Base-by-base conservation (phyloP, 2,329 filamentous ascomycete species). In the Proliferodiscus dingleyae region DNA sequence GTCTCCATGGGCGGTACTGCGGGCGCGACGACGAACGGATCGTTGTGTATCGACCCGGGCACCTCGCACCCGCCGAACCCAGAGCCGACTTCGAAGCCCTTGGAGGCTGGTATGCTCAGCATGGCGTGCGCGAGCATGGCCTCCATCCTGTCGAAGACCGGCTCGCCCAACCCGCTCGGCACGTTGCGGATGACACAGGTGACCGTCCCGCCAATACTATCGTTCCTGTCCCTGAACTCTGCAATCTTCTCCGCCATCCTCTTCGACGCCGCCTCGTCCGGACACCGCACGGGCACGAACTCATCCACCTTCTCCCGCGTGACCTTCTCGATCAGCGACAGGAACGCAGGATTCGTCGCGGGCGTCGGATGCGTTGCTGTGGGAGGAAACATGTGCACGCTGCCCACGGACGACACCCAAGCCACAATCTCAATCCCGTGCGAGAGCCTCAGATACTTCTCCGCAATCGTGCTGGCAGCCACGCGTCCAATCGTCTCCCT, bases 121-220 rank as follows among this genome's bases (percentile, higher is more conserved):
- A 98, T 97, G 40, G 87, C 93, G 63, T 97, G 91, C 21, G 81
- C 90, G 37, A 98, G 81, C 64, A 79, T 80, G 6, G 93, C 93
- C 72, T 98, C 90, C 36, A 97, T 76, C 73, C 97, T 97, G 68
- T 95, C 88, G 67, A 98, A 97, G 67, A 81, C 87, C 1, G 91
- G 93, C 74, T 97, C 93, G 49, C 93, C 93, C 2, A 97, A 77
- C 0, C 91, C 91, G 32, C 80, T 78, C 22, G 91, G 93, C 6
- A 81, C 80, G 61, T 94, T 91, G 53, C 87, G 80, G 62, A 97
- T 89, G 30, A 97, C 87, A 60, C 91, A 97, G 37, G 89, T 95
- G 15, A 97, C 89, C 10, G 89, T 95, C 50, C 93, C 93, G 48
- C 93, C 93, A 56, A 95, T 96, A 70, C 85, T 91, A 72, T 97